A percentile compares a stretch with the other conserved stretches of the same genome.
Conservation (phyloP, 192 early-diverging fungal species). For the Backusella liffmaniae region DNA sequence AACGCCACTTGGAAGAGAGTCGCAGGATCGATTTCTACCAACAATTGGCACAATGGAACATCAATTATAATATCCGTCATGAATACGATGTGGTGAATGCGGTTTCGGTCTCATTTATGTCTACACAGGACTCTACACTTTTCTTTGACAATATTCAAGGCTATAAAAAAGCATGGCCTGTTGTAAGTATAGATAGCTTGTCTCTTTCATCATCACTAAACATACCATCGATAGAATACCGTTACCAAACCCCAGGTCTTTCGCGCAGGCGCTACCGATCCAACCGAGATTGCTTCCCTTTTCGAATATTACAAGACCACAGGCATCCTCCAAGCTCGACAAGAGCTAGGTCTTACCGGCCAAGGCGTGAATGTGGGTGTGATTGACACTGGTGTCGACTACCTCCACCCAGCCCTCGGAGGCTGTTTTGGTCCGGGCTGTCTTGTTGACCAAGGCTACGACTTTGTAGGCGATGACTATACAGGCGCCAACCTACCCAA, state of each 20-base stretch:
- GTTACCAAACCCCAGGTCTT: slow-evolving; percentile 12
- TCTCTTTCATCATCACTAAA: too few species aligned
- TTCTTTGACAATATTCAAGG: slow-evolving; percentile 27
- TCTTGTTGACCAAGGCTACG: slow-evolving; percentile 48
- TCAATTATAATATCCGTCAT: slow-evolving; percentile 37
- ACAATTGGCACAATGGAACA: slow-evolving; percentile 19
- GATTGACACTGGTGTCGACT: slow-evolving; percentile 61
- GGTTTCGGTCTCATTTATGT: slow-evolving; percentile 41
- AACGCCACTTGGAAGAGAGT: background rate
- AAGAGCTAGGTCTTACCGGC: slow-evolving; percentile 38
- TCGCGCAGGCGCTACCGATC: slow-evolving; percentile 6
- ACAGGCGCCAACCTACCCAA: slow-evolving; percentile 35
- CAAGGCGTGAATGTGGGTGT: slow-evolving; percentile 52
- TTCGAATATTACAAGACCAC: slow-evolving; percentile 40
- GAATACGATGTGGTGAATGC: slow-evolving; percentile 47
- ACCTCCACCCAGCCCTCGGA: slow-evolving; percentile 58
- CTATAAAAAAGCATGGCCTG: slow-evolving; percentile 46
- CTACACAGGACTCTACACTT: slow-evolving; percentile 21
- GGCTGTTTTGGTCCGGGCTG: slow-evolving; percentile 56
- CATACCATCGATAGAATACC: background rate
- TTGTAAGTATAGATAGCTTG: slow-evolving; percentile 24
- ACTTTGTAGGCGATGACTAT: slow-evolving; percentile 54
- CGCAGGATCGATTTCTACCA: slow-evolving; percentile 27
- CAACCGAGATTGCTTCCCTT: background rate
- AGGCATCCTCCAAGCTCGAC: slow-evolving; percentile 37